phyloP scores from a whole-genome alignment of 1,284 basidiomycete genomes.

The Apiotrichum gracile region DNA sequence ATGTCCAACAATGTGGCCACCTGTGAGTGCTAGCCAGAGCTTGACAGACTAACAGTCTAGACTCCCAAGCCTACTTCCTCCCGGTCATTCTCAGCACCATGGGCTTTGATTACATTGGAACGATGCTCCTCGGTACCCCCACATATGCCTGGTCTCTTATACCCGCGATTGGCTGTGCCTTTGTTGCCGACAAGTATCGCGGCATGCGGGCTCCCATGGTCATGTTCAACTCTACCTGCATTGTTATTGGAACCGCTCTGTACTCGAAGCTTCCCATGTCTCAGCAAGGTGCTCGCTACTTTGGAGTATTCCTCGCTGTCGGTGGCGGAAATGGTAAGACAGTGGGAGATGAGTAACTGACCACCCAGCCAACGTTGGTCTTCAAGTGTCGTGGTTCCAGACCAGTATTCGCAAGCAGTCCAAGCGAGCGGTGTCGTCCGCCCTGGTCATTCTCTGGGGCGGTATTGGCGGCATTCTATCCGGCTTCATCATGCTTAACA shows the following conservation, averaged over 20 bases:
- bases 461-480: conserved; percentile 20
- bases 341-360: conserved; percentile 13
- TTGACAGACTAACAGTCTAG: neutral
- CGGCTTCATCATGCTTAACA: conserved; percentile 11
- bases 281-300: conserved; percentile 9
- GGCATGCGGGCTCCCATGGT: conserved; percentile 4
- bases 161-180: conserved; percentile 36
- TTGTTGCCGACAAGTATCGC: conserved; percentile 26
- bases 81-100: conserved; percentile 46
- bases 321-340: conserved; percentile 26
- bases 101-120: conserved; percentile 37
- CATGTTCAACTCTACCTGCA: conserved; percentile 8
- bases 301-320: conserved; percentile 24
- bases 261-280: conserved; percentile 8
- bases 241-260: conserved; percentile 12
- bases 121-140: conserved; percentile 44
- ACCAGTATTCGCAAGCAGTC: conserved; percentile 48
- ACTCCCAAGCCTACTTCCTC: conserved; percentile 41
- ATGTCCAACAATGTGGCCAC: conserved; percentile 17
- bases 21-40: neutral
- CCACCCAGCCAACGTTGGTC: conserved; percentile 31
- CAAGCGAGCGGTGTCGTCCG: conserved; percentile 35
- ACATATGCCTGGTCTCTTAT: conserved; percentile 44
- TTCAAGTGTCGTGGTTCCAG: conserved; percentile 38
- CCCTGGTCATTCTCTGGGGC: conserved; percentile 12